A percentile compares a stretch with the other conserved stretches of the same genome.
phyloP scores from a whole-genome alignment of 1,139 yeast genomes.

The Sugiyamaella grinbergsii region DNA sequence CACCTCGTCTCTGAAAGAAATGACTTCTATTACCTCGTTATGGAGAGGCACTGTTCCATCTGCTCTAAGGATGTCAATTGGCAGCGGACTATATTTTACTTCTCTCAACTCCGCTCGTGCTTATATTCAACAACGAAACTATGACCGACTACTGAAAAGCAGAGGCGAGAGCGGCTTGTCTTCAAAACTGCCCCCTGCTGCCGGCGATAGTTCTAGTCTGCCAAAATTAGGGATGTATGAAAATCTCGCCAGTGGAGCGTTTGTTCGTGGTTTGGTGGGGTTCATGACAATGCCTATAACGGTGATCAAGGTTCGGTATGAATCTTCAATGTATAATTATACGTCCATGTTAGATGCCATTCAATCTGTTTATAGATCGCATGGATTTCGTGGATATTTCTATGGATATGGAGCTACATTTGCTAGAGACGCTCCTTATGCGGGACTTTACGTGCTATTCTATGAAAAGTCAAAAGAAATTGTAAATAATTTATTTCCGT shows the following conservation, averaged over 20 bases:
- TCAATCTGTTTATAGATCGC: conserved; percentile 53
- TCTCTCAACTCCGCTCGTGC: conserved; percentile 64
- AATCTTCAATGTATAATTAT: conserved; percentile 68
- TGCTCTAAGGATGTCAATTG: conserved; percentile 84
- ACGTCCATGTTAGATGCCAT: conserved; percentile 65
- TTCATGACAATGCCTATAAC: conserved; percentile 97
- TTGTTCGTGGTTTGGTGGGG: conserved; percentile 82
- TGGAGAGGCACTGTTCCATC: conserved; percentile 97
- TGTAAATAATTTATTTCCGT: conserved; percentile 35
- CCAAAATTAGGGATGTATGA: conserved; percentile 73
- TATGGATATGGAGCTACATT: conserved; percentile 86
- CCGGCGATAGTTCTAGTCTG: conserved; percentile 44
- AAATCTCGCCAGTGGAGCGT: conserved; percentile 74
- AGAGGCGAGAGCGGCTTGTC: neutral
- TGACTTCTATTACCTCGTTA: conserved; percentile 51
- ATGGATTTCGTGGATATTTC: conserved; percentile 70
- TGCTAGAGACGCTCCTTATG: conserved; percentile 92
- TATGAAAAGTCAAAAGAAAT: conserved; percentile 71
- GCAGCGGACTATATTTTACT: conserved; percentile 84
- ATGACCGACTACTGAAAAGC: neutral
- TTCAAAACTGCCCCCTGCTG: conserved; percentile 1
- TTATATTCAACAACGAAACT: conserved; percentile 38
- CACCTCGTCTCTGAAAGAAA: conserved; percentile 41
- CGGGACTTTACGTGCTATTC: conserved; percentile 84
- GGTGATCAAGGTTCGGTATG: conserved; percentile 85